Evolutionary conservation across 2,329 filamentous ascomycete species (phyloP).

Genomic region (Aureobasidium sp.): DNA sequence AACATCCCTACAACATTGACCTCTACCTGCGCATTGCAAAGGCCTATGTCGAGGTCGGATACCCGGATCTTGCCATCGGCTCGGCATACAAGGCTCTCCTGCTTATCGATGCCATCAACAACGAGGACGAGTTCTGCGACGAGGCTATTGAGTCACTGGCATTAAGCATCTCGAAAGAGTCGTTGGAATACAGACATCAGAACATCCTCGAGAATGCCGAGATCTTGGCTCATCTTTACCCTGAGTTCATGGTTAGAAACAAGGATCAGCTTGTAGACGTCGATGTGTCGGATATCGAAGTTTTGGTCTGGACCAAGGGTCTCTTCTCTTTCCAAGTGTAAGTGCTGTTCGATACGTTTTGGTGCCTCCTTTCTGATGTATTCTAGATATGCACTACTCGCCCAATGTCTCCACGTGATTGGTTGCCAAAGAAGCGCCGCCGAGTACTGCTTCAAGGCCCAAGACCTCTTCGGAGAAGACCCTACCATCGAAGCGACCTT

Average conservation of each 20-base stretch:
- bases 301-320: slow-evolving; percentile 13
- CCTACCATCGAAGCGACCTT: slow-evolving; percentile 49
- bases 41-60: slow-evolving; percentile 66
- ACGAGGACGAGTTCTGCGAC: slow-evolving; percentile 77
- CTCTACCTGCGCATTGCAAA: slow-evolving; percentile 59
- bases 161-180: slow-evolving; percentile 15
- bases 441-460: slow-evolving; percentile 58
- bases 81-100: slow-evolving; percentile 90
- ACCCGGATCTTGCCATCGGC: slow-evolving; percentile 81
- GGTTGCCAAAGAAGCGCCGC: slow-evolving; percentile 48
- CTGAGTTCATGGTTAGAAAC: slow-evolving; percentile 14
- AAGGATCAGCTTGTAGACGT: slow-evolving; percentile 13
- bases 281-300: slow-evolving; percentile 13
- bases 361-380: not conserved
- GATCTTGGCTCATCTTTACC: slow-evolving; percentile 12
- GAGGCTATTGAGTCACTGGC: slow-evolving; percentile 47
- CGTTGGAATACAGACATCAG: slow-evolving; percentile 13
- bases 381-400: slow-evolving; percentile 12
- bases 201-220: slow-evolving; percentile 13
- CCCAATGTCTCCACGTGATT: slow-evolving; percentile 13
- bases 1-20: slow-evolving; percentile 34
- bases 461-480: slow-evolving; percentile 49
- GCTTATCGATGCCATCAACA: slow-evolving; percentile 69
- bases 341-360: not conserved
- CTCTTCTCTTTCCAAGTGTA: slow-evolving; percentile 14